Conservation (phyloP, 1,284 basidiomycete genomes). For the Ganoderma sp. region DNA sequence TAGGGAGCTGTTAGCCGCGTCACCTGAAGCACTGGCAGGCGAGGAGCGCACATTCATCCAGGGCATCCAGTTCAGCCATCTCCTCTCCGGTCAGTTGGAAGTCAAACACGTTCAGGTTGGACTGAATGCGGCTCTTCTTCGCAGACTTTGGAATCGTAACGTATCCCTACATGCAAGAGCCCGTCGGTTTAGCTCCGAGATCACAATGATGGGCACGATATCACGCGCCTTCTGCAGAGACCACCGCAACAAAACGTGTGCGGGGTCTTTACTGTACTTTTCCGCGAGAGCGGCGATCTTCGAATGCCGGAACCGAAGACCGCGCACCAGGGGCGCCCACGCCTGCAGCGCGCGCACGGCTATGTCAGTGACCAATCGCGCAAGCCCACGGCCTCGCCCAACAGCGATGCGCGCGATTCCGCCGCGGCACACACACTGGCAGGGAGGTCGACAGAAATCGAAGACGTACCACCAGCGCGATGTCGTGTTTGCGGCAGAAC, state of each 20-base stretch:
- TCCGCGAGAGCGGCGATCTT: conserved; percentile 47
- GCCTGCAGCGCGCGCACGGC: conserved; percentile 49
- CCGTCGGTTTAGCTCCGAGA: neutral
- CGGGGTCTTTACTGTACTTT: conserved; percentile 65
- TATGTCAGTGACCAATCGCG: conserved; percentile 1
- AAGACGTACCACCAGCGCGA: conserved; percentile 62
- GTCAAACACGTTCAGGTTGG: conserved; percentile 64
- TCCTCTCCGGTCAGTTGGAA: conserved; percentile 61
- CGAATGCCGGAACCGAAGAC: conserved; percentile 56
- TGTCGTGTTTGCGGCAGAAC: conserved; percentile 62
- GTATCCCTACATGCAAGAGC: conserved; percentile 47
- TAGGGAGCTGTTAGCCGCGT: conserved; percentile 29
- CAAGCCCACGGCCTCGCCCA: too few species aligned
- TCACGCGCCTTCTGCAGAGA: conserved; percentile 74
- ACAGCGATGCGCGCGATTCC: neutral
- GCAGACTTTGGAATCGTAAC: conserved; percentile 68
- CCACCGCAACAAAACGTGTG: conserved; percentile 77
- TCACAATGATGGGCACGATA: neutral
- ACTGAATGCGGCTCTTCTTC: conserved; percentile 57
- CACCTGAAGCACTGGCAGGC: neutral
- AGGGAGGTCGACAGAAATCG: too few species aligned
- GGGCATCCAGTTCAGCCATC: conserved; percentile 53
- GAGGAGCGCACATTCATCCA: conserved; percentile 57
- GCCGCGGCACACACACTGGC: conserved; percentile 23
- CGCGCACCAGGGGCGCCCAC: conserved; percentile 60